A percentile compares a stretch with the other conserved stretches of the same genome.
Conservation (phyloP, 2,329 filamentous ascomycete species). For the Aspergillus oerlinghausenensis region DNA sequence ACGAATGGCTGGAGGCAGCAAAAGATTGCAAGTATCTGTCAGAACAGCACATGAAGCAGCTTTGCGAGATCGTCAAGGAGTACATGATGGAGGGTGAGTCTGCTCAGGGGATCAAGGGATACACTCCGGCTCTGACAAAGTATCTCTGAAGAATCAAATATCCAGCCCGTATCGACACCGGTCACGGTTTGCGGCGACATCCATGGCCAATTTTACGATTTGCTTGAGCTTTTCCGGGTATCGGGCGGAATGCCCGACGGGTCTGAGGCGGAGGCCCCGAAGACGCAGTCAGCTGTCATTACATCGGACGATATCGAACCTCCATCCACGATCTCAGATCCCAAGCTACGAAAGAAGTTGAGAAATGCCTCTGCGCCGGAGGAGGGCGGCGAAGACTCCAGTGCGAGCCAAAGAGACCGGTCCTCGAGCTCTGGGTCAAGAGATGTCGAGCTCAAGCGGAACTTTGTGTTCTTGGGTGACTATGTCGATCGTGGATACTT, state of each 20-base stretch:
- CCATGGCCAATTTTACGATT: conserved; percentile 97
- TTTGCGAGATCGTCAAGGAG: conserved; percentile 98
- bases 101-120: not conserved
- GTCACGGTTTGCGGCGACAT: conserved; percentile 98
- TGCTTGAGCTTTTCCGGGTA: conserved; percentile 93
- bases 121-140: not conserved
- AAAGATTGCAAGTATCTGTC: conserved; percentile 97
- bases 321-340: conserved; percentile 80
- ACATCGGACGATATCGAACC: conserved; percentile 90
- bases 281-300: conserved; percentile 68
- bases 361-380: conserved; percentile 42
- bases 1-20: conserved; percentile 95
- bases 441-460: conserved; percentile 53
- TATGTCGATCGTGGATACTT: conserved; percentile 73
- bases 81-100: conserved; percentile 88
- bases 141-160: conserved; percentile 74
- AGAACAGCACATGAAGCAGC: conserved; percentile 94
- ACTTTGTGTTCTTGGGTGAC: conserved; percentile 69
- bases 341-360: conserved; percentile 81
- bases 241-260: conserved; percentile 95
- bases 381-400: conserved; percentile 25
- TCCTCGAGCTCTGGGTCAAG: conserved; percentile 27
- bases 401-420: conserved; percentile 18
- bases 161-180: conserved; percentile 93
- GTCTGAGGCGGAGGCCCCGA: conserved; percentile 62